These are phyloP conservation scores for Botrytis byssoidea DNA, from an alignment of 2,329 filamentous ascomycete species.

Conservation along the genomic window DNA sequence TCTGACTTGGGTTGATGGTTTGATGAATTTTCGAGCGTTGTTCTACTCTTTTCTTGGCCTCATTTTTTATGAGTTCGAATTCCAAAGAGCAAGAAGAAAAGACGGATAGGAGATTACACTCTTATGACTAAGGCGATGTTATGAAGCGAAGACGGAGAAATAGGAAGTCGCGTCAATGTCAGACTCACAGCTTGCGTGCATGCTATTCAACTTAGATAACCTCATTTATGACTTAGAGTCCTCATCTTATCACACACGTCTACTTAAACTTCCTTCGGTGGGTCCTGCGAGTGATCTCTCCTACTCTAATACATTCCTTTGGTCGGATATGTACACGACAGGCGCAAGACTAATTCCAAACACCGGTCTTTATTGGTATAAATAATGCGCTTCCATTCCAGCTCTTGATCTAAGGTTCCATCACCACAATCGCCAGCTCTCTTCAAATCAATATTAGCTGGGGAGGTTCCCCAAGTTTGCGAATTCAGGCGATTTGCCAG, in stretches of 20 bases:
- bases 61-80: neutral
- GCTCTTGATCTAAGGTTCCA: fast-evolving
- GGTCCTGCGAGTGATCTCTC: fast-evolving
- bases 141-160: fast-evolving
- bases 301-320: neutral
- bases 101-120: neutral
- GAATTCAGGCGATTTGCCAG: fast-evolving
- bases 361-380: neutral
- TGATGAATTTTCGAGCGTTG: neutral
- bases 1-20: neutral
- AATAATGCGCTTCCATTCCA: fast-evolving
- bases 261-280: fast-evolving
- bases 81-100: neutral
- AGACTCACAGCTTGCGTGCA: neutral
- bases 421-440: no score
- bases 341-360: neutral
- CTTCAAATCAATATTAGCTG: neutral
- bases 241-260: neutral
- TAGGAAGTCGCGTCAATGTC: neutral
- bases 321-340: neutral
- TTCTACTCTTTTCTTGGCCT: neutral
- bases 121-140: neutral
- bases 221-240: neutral
- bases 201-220: neutral
- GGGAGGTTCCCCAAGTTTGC: fast-evolving